Conservation (phyloP, 345 rosid species). For the Ceriops tagal region DNA sequence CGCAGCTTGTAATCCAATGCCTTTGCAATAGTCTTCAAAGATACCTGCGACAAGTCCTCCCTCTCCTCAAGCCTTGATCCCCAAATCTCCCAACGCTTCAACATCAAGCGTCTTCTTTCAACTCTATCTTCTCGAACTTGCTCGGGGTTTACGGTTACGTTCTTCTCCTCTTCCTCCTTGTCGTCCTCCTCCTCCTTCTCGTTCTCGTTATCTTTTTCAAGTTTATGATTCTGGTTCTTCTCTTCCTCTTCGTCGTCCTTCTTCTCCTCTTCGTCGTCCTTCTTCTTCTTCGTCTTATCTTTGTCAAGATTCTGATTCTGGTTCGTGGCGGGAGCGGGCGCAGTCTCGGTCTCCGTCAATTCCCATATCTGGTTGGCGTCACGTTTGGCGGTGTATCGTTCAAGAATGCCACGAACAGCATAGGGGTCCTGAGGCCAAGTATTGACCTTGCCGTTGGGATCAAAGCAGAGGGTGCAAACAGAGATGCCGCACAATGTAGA, state of each 20-base stretch:
- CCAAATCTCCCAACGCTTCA: conserved; percentile 3
- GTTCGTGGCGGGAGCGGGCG: too few species aligned
- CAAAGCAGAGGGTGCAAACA: neutral
- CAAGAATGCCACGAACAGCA: neutral
- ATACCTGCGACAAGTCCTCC: conserved; percentile 4
- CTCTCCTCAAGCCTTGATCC: neutral
- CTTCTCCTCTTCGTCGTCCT: too few species aligned
- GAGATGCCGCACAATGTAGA: conserved; percentile 8
- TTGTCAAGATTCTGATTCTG: neutral
- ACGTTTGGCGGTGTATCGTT: neutral
- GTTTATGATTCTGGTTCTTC: neutral
- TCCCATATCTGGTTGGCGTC: too few species aligned
- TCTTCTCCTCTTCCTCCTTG: neutral
- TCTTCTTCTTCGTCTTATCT: too few species aligned
- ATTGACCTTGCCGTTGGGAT: neutral
- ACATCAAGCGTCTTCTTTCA: too few species aligned
- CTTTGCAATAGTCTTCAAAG: neutral
- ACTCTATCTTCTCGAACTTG: too few species aligned
- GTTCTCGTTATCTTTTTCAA: neutral
- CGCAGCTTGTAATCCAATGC: neutral
- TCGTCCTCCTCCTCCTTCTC: neutral
- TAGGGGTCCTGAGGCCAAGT: conserved; percentile 6
- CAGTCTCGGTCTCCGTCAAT: too few species aligned
- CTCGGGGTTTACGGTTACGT: too few species aligned
- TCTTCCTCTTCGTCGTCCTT: neutral